These are phyloP conservation scores for Aspergillus texensis DNA, from an alignment of 2,329 filamentous ascomycete genomes.

Conservation along the genomic window DNA sequence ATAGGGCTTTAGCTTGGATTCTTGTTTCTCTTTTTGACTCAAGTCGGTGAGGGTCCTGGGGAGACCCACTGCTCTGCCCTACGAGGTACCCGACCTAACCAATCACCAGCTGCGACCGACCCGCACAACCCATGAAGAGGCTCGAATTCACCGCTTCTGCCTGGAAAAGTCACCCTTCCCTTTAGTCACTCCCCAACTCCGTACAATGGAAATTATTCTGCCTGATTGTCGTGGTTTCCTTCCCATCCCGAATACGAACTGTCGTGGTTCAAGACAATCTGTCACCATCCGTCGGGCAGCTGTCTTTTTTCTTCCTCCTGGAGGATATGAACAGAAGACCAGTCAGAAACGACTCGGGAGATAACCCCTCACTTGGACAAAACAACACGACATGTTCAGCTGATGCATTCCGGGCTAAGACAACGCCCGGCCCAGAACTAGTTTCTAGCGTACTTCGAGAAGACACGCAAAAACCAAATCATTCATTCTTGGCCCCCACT, in stretches of 20 bases:
- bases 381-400: background rate
- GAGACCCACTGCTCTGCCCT: slow-evolving; percentile 17
- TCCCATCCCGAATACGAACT: background rate
- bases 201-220: background rate
- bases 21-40: slow-evolving; percentile 1
- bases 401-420: background rate
- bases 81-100: background rate
- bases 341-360: background rate
- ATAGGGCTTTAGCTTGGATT: slow-evolving; percentile 27
- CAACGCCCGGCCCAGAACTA: slow-evolving; percentile 5
- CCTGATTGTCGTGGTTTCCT: background rate
- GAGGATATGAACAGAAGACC: background rate
- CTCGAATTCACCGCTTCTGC: slow-evolving; percentile 27
- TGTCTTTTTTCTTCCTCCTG: background rate
- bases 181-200: background rate
- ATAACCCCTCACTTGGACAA: background rate
- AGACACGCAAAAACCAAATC: slow-evolving; percentile 6
- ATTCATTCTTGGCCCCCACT: slow-evolving; percentile 6
- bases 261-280: background rate
- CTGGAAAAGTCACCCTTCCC: slow-evolving; percentile 1
- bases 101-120: slow-evolving; percentile 1
- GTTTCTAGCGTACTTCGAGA: slow-evolving; percentile 33
- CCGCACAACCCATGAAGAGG: slow-evolving; percentile 8
- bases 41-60: slow-evolving; percentile 16
- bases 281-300: background rate